Conservation (phyloP, 306 rosid genomes). For the Ochetophila trinervis region DNA sequence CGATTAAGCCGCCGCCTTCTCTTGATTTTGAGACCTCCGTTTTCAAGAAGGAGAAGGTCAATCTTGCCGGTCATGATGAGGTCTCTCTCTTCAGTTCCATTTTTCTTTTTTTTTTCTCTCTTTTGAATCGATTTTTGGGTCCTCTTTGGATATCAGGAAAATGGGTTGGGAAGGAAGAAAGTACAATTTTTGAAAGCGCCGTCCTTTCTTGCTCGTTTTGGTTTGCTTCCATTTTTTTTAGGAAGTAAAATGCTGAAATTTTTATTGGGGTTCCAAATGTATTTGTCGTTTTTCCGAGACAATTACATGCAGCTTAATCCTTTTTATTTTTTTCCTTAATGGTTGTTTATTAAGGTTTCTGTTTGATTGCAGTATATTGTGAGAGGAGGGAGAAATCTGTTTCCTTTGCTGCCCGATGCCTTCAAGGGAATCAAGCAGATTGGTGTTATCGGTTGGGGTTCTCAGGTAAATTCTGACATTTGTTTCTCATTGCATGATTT, state of each 20-base stretch:
- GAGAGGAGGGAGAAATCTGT: constrained; percentile 89
- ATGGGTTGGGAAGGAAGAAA: not conserved
- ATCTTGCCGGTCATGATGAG: constrained; percentile 91
- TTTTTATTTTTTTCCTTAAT: no score
- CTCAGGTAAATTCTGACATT: constrained; percentile 59
- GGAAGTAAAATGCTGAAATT: not conserved
- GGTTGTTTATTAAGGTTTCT: not conserved
- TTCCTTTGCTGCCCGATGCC: constrained; percentile 76
- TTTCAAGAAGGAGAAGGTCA: constrained; percentile 81
- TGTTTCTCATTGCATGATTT: not conserved
- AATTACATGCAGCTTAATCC: no score
- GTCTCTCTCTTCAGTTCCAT: constrained; percentile 24
- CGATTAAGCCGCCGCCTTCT: constrained; percentile 28
- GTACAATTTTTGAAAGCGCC: not conserved
- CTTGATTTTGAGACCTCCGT: constrained; percentile 77
- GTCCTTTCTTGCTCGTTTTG: not conserved
- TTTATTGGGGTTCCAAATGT: not conserved
- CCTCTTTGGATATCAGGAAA: not conserved
- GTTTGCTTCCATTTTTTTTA: not conserved
- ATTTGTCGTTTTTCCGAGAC: no score
- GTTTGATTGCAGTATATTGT: constrained; percentile 61
- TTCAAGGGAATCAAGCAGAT: constrained; percentile 92
- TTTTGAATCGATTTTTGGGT: not conserved
- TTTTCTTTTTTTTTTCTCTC: not conserved
- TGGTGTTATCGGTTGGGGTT: constrained; percentile 99